phyloP scores from a whole-genome alignment of 768 basidiomycete genomes.

The Hygrophorus russula region DNA sequence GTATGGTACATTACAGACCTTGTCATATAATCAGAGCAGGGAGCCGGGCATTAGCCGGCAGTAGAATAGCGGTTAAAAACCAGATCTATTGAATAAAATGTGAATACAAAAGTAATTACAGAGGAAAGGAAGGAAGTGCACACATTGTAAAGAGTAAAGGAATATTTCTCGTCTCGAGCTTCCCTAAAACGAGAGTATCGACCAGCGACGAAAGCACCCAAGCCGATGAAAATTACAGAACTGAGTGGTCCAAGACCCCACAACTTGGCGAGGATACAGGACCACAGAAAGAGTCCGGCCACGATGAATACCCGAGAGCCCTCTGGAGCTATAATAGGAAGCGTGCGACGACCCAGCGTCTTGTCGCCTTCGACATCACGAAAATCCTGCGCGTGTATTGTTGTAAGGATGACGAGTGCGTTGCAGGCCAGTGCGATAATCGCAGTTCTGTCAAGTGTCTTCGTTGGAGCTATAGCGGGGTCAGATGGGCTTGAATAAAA shows the following conservation, averaged over 20 bases:
- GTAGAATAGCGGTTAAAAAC: no score
- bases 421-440: constrained; percentile 10
- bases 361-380: constrained; percentile 33
- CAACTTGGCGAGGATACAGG: constrained; percentile 3
- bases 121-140: no score
- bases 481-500: not conserved
- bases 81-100: no score
- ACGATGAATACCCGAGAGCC: constrained; percentile 3
- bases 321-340: constrained; percentile 32
- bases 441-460: no score
- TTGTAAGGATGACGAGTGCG: constrained; percentile 26
- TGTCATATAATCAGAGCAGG: no score
- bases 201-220: constrained; percentile 5
- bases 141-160: constrained; percentile 4
- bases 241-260: constrained; percentile 1
- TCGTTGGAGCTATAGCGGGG: no score
- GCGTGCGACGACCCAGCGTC: constrained; percentile 25
- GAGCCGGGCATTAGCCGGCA: no score
- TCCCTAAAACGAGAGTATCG: constrained; percentile 1
- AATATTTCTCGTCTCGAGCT: constrained; percentile 4
- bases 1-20: no score
- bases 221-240: constrained; percentile 1
- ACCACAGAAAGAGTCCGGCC: constrained; percentile 2
- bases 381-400: constrained; percentile 37
- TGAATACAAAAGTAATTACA: no score